Conservation (phyloP, 306 rosid genomes). For the Inga leiocalycina region DNA sequence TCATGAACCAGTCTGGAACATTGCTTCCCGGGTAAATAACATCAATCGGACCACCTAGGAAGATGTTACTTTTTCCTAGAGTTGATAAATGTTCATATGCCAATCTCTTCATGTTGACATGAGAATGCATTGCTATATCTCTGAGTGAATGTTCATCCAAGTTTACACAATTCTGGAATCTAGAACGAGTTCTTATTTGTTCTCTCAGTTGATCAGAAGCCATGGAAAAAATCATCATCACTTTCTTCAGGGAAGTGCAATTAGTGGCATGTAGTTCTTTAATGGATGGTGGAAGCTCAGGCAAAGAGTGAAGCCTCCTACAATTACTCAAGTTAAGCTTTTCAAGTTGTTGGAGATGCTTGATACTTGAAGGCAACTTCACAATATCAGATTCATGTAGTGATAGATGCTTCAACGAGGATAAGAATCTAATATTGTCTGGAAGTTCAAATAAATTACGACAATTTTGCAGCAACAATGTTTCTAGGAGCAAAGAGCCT, state of each 20-base stretch:
- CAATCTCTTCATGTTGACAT: constrained; percentile 6
- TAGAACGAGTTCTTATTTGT: not conserved
- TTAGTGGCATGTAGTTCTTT: not conserved
- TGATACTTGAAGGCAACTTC: not conserved
- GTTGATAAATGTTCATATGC: not conserved
- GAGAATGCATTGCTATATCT: not conserved
- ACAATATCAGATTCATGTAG: not conserved
- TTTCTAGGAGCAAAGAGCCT: not conserved
- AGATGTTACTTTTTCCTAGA: not conserved
- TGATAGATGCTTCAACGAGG: not conserved
- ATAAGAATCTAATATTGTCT: not conserved
- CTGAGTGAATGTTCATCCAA: not conserved
- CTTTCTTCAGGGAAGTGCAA: not conserved
- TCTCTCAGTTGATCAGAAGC: not conserved
- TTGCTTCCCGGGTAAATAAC: constrained; percentile 1
- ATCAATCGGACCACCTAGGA: not conserved
- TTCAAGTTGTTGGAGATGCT: not conserved
- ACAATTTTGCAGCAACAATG: not conserved
- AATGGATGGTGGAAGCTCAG: not conserved
- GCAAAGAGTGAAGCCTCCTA: not conserved
- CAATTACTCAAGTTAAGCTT: constrained; percentile 5
- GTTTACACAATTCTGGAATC: not conserved
- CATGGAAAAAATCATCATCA: not conserved
- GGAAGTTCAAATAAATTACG: not conserved
- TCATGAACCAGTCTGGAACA: constrained; percentile 5